Evolutionary conservation across 805 yeast species (phyloP).

Genomic region (Debaryomyces castellii): DNA sequence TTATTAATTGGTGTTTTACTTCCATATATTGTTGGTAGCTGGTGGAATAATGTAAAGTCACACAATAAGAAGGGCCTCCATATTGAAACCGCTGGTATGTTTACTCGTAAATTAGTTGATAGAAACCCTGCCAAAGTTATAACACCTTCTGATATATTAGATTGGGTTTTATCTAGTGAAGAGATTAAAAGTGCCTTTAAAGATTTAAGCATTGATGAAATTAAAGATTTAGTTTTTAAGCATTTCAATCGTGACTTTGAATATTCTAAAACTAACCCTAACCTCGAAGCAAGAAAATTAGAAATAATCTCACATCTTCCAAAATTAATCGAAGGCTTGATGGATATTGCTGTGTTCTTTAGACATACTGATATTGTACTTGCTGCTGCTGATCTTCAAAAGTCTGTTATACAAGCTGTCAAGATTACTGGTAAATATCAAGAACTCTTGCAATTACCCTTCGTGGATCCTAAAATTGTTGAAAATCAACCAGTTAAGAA

Average conservation of each 20-base stretch:
- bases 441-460: conserved; percentile 80
- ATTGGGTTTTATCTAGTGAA: conserved; percentile 60
- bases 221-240: conserved; percentile 51
- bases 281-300: conserved; percentile 42
- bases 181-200: conserved; percentile 56
- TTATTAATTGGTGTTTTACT: conserved; percentile 71
- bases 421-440: conserved; percentile 49
- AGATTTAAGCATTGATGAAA: conserved; percentile 43
- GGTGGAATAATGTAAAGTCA: conserved; percentile 87
- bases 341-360: conserved; percentile 81
- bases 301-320: conserved; percentile 65
- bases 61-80: conserved; percentile 83
- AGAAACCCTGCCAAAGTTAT: conserved; percentile 67
- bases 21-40: conserved; percentile 76
- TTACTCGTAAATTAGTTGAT: conserved; percentile 71
- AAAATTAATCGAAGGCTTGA: conserved; percentile 62
- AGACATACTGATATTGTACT: conserved; percentile 66
- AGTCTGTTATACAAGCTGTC: conserved; percentile 77
- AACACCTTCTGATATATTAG: conserved; percentile 55
- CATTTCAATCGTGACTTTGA: conserved; percentile 55
- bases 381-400: conserved; percentile 63
- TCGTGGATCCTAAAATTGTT: conserved; percentile 52
- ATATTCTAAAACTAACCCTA: conserved; percentile 13
- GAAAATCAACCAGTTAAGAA: conserved; percentile 49
- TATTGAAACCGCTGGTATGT: conserved; percentile 76